These are phyloP conservation scores for Rhodotorula sp. DNA, from an alignment of 1,284 basidiomycete genomes.

Conservation along the genomic window DNA sequence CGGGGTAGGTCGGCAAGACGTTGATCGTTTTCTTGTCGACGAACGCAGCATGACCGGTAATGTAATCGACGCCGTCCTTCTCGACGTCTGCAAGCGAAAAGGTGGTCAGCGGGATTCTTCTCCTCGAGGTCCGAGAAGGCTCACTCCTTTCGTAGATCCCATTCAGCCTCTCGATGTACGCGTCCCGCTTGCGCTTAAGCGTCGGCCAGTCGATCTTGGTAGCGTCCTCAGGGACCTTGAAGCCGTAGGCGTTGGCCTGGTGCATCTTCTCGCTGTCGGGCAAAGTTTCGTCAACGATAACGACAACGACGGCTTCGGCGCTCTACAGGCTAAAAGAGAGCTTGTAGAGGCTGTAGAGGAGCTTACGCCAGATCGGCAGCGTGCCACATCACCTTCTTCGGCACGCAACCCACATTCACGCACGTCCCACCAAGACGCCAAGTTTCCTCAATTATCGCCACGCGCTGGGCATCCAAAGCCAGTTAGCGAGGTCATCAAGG, in stretches of 20 bases:
- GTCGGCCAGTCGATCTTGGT: constrained; percentile 75
- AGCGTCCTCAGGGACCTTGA: constrained; percentile 53
- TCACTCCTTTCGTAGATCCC: constrained; percentile 66
- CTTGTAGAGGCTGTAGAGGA: too few species aligned
- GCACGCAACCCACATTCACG: constrained; percentile 71
- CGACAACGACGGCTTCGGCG: background rate
- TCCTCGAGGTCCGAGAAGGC: background rate
- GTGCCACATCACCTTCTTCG: constrained; percentile 84
- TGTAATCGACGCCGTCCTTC: constrained; percentile 85
- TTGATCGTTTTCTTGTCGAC: constrained; percentile 46
- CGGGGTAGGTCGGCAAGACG: constrained; percentile 37
- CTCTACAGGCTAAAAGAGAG: background rate
- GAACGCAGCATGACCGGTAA: constrained; percentile 75
- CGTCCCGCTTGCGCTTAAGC: constrained; percentile 92
- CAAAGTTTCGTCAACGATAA: too few species aligned
- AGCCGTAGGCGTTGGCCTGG: constrained; percentile 73
- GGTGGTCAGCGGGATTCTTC: background rate
- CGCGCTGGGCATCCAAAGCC: background rate
- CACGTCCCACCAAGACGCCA: constrained; percentile 88
- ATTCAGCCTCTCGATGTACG: constrained; percentile 87
- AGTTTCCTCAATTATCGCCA: constrained; percentile 71
- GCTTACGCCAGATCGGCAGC: constrained; percentile 72
- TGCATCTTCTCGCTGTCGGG: constrained; percentile 67
- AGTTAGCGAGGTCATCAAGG: background rate
- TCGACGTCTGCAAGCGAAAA: constrained; percentile 62